These are phyloP conservation scores for Circinella umbellata DNA, from an alignment of 371 early-diverging fungal species.

Conservation along the genomic window DNA sequence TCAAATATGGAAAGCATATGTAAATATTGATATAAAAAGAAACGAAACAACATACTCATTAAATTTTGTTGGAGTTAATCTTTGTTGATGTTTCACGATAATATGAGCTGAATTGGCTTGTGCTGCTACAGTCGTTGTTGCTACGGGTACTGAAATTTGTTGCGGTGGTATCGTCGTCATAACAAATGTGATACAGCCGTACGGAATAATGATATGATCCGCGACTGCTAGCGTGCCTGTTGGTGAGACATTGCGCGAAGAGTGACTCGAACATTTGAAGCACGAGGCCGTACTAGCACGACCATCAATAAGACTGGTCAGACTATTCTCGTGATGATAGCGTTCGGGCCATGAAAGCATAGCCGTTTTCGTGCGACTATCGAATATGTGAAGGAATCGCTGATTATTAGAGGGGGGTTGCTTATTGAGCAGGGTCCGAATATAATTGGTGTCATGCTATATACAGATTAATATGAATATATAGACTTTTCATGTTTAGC, in stretches of 20 bases:
- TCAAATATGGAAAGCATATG: background rate
- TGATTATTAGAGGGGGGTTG: background rate
- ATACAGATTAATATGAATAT: background rate
- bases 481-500: too few relatives aligned
- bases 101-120: background rate
- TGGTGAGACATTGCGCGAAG: constrained; percentile 12
- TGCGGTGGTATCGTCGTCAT: constrained; percentile 8
- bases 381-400: constrained; percentile 37
- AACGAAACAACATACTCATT: background rate
- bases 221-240: constrained; percentile 15
- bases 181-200: constrained; percentile 42
- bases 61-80: too few relatives aligned
- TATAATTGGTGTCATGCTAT: background rate
- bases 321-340: constrained; percentile 20
- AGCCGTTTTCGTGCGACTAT: constrained; percentile 32
- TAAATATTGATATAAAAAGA: background rate
- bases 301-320: background rate
- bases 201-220: constrained; percentile 37
- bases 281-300: constrained; percentile 23
- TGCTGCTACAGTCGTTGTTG: background rate
- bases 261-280: constrained; percentile 30
- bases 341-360: constrained; percentile 39
- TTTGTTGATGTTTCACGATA: constrained; percentile 1
- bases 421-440: background rate
- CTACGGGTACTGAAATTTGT: background rate